These are phyloP conservation scores for Chrysanthemum seticuspe DNA, from an alignment of 129 eudicot species.

Conservation along the genomic window DNA sequence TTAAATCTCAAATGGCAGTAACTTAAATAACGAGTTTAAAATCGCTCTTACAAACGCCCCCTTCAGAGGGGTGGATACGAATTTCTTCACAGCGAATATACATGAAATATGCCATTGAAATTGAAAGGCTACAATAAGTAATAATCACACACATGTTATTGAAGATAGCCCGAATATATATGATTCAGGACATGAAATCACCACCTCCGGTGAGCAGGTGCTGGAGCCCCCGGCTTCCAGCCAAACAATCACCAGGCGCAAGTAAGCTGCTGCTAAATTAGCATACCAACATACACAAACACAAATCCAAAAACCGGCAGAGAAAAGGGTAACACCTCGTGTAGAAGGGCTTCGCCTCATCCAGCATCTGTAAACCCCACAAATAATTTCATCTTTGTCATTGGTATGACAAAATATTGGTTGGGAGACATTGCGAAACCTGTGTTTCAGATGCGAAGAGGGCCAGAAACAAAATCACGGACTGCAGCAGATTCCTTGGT, in stretches of 20 bases:
- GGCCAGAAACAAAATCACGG: slow-evolving; percentile 51
- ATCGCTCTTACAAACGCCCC: no score
- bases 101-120: neutral
- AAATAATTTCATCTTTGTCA: slow-evolving; percentile 18
- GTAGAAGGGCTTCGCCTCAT: slow-evolving; percentile 27
- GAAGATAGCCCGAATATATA: slow-evolving; percentile 5
- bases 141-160: neutral
- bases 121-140: neutral
- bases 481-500: slow-evolving; percentile 49
- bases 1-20: no score
- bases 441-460: slow-evolving; percentile 52
- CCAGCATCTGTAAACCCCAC: slow-evolving; percentile 17
- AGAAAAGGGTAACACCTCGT: neutral
- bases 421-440: slow-evolving; percentile 17
- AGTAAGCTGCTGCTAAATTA: neutral
- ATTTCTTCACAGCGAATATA: neutral
- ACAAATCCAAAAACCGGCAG: neutral
- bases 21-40: no score
- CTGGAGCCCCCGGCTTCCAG: slow-evolving; percentile 14
- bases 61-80: no score
- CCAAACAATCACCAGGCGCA: slow-evolving; percentile 42
- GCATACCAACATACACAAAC: slow-evolving; percentile 1
- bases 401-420: slow-evolving; percentile 30
- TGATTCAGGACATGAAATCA: slow-evolving; percentile 16
- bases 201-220: slow-evolving; percentile 66